Percentiles rank a stretch among this genome's conserved stretches.
These are phyloP conservation scores for Mortierella polycephala DNA, from an alignment of 371 early-diverging fungal genomes.

Conservation along the genomic window DNA sequence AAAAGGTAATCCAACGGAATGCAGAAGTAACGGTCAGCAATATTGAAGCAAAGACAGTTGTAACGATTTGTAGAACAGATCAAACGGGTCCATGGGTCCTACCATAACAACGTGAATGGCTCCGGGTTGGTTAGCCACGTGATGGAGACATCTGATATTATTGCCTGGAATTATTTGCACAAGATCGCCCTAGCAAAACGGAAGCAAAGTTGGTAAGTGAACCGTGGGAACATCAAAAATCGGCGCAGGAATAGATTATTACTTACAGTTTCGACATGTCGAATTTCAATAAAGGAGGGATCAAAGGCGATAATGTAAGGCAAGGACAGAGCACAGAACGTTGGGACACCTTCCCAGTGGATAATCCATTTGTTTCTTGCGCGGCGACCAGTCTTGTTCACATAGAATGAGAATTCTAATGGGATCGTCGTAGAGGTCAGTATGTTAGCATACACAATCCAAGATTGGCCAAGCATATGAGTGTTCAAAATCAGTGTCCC, in stretches of 20 bases:
- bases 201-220: background rate
- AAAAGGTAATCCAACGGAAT: background rate
- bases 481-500: too few species aligned
- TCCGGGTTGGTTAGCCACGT: conserved; percentile 60
- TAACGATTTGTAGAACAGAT: background rate
- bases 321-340: conserved; percentile 67
- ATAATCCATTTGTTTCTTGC: conserved; percentile 80
- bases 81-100: background rate
- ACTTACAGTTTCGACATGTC: conserved; percentile 83
- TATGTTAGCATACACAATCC: background rate
- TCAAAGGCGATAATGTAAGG: conserved; percentile 94
- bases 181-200: conserved; percentile 59
- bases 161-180: conserved; percentile 72
- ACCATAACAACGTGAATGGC: conserved; percentile 67
- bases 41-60: background rate
- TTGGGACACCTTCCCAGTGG: conserved; percentile 79
- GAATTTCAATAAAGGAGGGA: conserved; percentile 88
- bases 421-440: background rate
- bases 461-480: too few species aligned
- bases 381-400: conserved; percentile 86
- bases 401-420: conserved; percentile 88
- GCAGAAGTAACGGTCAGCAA: too few species aligned
- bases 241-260: background rate
- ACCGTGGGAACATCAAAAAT: background rate
- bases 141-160: conserved; percentile 68